Base-by-base conservation (phyloP, 2,329 filamentous ascomycete species). In the Nemania diffusa region DNA sequence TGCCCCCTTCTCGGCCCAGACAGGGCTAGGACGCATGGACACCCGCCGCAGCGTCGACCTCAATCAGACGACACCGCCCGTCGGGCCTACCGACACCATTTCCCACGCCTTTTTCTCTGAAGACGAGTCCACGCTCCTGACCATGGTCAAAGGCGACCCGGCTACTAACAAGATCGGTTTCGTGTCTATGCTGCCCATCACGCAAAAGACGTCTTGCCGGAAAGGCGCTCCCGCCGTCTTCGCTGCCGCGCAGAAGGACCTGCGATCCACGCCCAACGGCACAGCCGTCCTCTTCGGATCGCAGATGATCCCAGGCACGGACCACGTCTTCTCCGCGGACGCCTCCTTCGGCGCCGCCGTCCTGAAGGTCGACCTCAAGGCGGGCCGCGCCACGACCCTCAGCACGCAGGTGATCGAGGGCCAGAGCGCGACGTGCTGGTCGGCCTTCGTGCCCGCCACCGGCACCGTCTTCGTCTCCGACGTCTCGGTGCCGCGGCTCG, bases 101-200 rank as follows among this genome's bases (percentile, higher is more conserved):
- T 89, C 88, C 0, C 87, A 90, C 7, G 80, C 84, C 0, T 86
- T 89, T 74, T 90, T 90, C 78, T 87, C 85, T 0, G 76, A 76
- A 0, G 87, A 90, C 59, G 82, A 87, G 68, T 78, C 74, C 0
- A 81, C 77, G 1, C 78, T 91, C 0, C 82, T 85, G 57, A 81
- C 85, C 0, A 88, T 85, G 0, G 87, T 90, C 46, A 91, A 91
- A 76, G 88, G 88, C 1, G 81, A 89, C 62, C 85, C 85, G 0
- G 71, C 79, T 0, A 77, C 76, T 4, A 88, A 87, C 73, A 87
- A 84, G 59, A 86, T 83, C 0, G 87, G 88, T 0, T 90, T 87
- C 71, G 65, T 90, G 5, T 53, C 50, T 2, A 26, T 53, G 15
- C 50, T 53, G 13, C 50, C 50, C 8, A 53, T 53, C 50, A 20